Base-by-base conservation (phyloP, 345 rosid species). In the Eucalyptus curtisii region DNA sequence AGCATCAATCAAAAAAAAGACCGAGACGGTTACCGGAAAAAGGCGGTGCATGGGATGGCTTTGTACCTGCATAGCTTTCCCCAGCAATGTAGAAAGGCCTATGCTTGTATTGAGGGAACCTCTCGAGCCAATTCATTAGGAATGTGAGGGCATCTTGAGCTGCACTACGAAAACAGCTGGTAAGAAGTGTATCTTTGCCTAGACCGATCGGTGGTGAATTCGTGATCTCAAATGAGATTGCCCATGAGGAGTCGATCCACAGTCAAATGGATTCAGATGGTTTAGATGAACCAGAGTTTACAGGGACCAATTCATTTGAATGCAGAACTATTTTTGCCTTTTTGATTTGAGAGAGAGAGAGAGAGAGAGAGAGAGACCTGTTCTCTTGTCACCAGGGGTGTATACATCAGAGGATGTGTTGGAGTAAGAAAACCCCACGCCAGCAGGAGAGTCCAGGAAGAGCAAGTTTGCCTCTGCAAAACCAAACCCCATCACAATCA, bases 381-480 rank as follows among this genome's bases (percentile, higher is more conserved):
- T 95, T 87, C 96, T 97, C 86, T 93, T 94, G 94, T 96, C 99
- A 48, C 99, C 99, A 42, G 93, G 93, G 3, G 89, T 86, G 88
- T 89, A 87, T 49, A 92, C 79, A 86, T 96, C 97, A 11, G 96
- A 91, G 6, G 95, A 91, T 4, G 93, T 93, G 49, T 95, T 97
- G 30, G 99, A 91, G 88, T 96, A 96, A 10, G 98, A 97, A 90
- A 97, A 97, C 68, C 98, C 98, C 31, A 97, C 98, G 2, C 98
- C 99, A 6, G 96, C 99, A 30, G 99, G 99, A 31, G 99, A 96
- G 90, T 97, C 99, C 87, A 97, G 91, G 91, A 97, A 97, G 25
- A 96, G 91, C 91, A 96, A 17, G 92, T 97, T 97, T 11, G 99
- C 96, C 93, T 87, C 99, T 97, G 88, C 91, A 87, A 84, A 49